A percentile compares a stretch with the other conserved stretches of the same genome.
phyloP scores from a whole-genome alignment of 2,329 filamentous ascomycete species.

The Ophiostoma himal-ulmi region DNA sequence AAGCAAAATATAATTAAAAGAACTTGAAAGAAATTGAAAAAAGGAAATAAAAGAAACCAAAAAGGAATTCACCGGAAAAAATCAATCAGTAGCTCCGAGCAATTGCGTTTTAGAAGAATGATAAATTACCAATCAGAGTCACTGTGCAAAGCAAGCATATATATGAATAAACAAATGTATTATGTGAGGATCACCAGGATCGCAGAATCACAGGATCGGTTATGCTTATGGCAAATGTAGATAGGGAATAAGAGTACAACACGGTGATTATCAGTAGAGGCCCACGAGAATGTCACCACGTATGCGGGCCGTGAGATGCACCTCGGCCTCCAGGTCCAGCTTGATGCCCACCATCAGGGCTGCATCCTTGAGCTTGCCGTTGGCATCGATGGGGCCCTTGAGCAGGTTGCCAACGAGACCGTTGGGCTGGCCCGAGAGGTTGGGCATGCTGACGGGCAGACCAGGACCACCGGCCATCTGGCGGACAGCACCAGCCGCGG shows the following conservation, averaged over 20 bases:
- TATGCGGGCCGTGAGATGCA: slow-evolving; percentile 55
- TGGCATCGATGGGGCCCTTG: slow-evolving; percentile 50
- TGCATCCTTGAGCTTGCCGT: slow-evolving; percentile 53
- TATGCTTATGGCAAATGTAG: not conserved
- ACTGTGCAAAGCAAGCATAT: not conserved
- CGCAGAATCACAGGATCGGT: not conserved
- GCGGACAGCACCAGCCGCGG: slow-evolving; percentile 20
- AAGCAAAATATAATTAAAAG: no score
- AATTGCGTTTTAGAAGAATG: no score
- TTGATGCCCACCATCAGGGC: slow-evolving; percentile 58
- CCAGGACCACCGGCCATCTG: slow-evolving; percentile 22
- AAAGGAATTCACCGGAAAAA: no score
- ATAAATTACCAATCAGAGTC: not conserved
- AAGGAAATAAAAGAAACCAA: no score
- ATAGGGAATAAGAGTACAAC: not conserved
- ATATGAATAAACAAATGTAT: not conserved
- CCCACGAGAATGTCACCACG: slow-evolving; percentile 57
- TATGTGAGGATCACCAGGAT: slow-evolving; percentile 8
- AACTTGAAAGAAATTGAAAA: no score
- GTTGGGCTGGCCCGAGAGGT: slow-evolving; percentile 36
- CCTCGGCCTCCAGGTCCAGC: slow-evolving; percentile 57
- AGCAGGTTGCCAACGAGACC: slow-evolving; percentile 43
- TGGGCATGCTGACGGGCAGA: slow-evolving; percentile 32
- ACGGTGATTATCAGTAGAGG: slow-evolving; percentile 40
- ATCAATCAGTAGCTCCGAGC: no score